Evolutionary conservation across 2,329 filamentous ascomycete genomes (phyloP).

Genomic region (Colletotrichum chlorophyti): DNA sequence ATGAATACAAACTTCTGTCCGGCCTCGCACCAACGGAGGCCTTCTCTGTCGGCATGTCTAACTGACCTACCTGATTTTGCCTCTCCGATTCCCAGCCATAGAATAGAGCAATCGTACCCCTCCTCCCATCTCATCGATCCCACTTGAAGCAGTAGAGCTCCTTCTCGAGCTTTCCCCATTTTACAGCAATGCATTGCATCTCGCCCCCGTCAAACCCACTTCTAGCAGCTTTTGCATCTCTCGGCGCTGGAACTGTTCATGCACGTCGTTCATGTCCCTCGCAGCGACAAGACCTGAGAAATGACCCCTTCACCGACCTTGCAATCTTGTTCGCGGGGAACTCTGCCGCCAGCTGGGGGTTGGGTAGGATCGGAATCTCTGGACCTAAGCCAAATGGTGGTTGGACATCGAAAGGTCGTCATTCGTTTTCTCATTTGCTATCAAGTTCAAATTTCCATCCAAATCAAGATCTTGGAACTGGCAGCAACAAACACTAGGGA

Average conservation of each 20-base stretch:
- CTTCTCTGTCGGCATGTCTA: too few relatives aligned
- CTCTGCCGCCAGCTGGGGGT: slow-evolving; percentile 13
- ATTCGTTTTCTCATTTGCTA: neutral
- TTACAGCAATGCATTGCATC: slow-evolving; percentile 22
- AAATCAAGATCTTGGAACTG: neutral
- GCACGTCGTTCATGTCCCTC: slow-evolving; percentile 27
- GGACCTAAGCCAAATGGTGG: neutral
- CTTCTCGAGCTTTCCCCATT: slow-evolving; percentile 6
- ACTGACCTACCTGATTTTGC: too few relatives aligned
- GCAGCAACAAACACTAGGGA: neutral
- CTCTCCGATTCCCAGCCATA: too few relatives aligned
- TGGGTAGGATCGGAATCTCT: too few relatives aligned
- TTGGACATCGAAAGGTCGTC: slow-evolving; percentile 10
- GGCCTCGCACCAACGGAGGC: too few relatives aligned
- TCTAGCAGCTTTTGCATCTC: slow-evolving; percentile 9
- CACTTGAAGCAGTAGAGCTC: neutral
- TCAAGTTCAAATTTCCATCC: neutral
- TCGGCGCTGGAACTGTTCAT: slow-evolving; percentile 30
- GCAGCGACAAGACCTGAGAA: slow-evolving; percentile 11
- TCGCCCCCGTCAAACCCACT: slow-evolving; percentile 24
- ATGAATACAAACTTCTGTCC: too few relatives aligned
- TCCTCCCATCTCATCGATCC: slow-evolving; percentile 15
- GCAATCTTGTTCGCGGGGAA: slow-evolving; percentile 10
- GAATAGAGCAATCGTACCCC: too few relatives aligned
- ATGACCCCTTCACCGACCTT: slow-evolving; percentile 31